These are phyloP conservation scores for Pythium rishiriense DNA, from an alignment of 352 stramenopile genomes.

Conservation along the genomic window DNA sequence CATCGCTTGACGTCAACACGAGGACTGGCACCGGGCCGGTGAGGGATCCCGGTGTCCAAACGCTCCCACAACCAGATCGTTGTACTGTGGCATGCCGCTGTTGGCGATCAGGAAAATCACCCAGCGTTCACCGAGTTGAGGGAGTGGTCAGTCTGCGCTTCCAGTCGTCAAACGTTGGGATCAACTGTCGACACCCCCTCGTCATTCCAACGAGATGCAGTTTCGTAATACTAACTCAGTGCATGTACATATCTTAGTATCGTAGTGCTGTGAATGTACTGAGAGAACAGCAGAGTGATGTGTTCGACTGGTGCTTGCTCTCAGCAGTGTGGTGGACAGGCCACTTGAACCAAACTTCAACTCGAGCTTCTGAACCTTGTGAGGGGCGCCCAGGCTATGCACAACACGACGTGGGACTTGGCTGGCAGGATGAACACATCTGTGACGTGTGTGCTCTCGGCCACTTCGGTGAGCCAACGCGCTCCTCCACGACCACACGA, in stretches of 20 bases:
- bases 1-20: no score
- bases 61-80: no score
- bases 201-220: constrained; percentile 16
- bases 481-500: not conserved
- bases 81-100: no score
- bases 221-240: not conserved
- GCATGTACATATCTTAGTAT: not conserved
- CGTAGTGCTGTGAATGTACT: not conserved
- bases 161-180: not conserved
- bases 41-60: no score
- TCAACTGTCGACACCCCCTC: not conserved
- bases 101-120: not conserved
- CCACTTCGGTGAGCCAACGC: not conserved
- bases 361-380: constrained; percentile 20
- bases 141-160: no score
- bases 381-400: not conserved
- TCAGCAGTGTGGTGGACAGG: constrained; percentile 8
- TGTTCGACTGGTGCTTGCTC: not conserved
- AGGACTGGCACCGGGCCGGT: no score
- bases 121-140: no score
- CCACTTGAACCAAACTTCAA: constrained; percentile 16
- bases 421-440: not conserved
- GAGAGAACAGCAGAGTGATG: not conserved
- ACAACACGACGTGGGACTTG: not conserved
- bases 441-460: constrained; percentile 4